Evolutionary conservation across 768 basidiomycete species (phyloP), one percentile per base, ranked within the genome.

Genomic region (Tricholoma flavovirens): DNA sequence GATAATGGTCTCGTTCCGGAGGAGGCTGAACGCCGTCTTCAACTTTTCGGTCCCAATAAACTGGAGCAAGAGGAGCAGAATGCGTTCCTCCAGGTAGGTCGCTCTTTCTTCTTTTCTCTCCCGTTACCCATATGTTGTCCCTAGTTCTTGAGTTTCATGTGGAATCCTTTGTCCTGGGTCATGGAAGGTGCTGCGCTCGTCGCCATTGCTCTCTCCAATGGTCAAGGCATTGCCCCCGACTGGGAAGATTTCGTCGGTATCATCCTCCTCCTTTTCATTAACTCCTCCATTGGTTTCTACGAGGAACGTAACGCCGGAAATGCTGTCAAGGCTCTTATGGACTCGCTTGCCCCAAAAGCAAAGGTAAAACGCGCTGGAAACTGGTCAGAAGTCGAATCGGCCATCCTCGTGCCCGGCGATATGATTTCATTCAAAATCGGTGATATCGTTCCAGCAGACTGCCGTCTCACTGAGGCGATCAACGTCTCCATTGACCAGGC

Each of bases 121-220:
- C 29, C 49, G 49, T 35, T 4, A 51, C 45, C 59, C 53, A 56
- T 5, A n/a, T 49, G 19, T 40, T 54, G 26, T 21, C 14, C 1
- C 46, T 42, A 91, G 90, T 93, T 95, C 73, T 75, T 93, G 63
- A 86, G 86, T 69, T 98, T 98, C 83, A 98, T 98, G 96, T 98
- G 96, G 96, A 98, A 98, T 76, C 96, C 96, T 43, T 79, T 98
- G 11, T 98, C 96, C 32, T 98, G 96, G 96, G 96, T 98, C 73
- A 98, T 98, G 96, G 96, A 98, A 73, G 93, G 88, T 59, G 94
- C 94, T 36, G 90, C 92, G 7, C 79, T 93, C 29, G 93, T 94
- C 62, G 95, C 96, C 49, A 98, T 98, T 70, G 93, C 83, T 40
- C 83, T 98, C 29, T 97, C 96, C 55, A 98, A 98, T 73, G 96